Percentiles rank a stretch among this genome's conserved stretches.
Conservation (phyloP, 1,284 basidiomycete genomes). For the Apiotrichum veenhuisii region DNA sequence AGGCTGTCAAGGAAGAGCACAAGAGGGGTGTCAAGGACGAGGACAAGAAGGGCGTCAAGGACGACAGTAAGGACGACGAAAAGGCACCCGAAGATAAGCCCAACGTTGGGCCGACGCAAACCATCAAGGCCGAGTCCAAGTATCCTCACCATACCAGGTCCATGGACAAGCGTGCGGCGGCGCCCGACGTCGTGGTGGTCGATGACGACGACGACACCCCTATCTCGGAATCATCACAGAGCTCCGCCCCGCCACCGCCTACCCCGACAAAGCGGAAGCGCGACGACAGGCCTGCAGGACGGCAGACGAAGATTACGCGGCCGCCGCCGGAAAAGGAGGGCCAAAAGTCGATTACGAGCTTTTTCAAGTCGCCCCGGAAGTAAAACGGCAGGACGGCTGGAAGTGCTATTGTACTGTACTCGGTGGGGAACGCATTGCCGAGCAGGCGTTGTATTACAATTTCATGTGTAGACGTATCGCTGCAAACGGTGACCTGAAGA, state of each 20-base stretch:
- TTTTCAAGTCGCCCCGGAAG: slow-evolving; percentile 36
- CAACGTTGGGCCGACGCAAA: background rate
- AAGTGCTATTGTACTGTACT: background rate
- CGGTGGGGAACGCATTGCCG: no score
- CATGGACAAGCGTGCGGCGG: background rate
- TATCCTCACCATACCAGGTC: no score
- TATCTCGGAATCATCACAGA: background rate
- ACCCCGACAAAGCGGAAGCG: slow-evolving; percentile 5
- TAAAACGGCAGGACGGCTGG: background rate
- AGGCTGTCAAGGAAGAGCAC: background rate
- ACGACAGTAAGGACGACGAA: background rate
- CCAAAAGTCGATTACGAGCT: slow-evolving; percentile 40
- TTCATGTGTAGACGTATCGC: no score
- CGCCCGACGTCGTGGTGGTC: background rate
- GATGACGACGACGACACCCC: slow-evolving; percentile 2
- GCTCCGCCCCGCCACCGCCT: background rate
- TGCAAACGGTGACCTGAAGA: no score
- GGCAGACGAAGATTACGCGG: slow-evolving; percentile 36
- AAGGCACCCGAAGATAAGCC: background rate
- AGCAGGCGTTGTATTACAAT: no score
- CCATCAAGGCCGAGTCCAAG: background rate
- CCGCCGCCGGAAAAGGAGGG: slow-evolving; percentile 20
- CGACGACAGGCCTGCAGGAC: slow-evolving; percentile 15
- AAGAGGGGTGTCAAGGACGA: background rate
- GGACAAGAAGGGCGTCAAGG: background rate